Percentiles rank a stretch among this genome's conserved stretches.
Conservation (phyloP, 768 basidiomycete species). For the Psilocybe sp. region DNA sequence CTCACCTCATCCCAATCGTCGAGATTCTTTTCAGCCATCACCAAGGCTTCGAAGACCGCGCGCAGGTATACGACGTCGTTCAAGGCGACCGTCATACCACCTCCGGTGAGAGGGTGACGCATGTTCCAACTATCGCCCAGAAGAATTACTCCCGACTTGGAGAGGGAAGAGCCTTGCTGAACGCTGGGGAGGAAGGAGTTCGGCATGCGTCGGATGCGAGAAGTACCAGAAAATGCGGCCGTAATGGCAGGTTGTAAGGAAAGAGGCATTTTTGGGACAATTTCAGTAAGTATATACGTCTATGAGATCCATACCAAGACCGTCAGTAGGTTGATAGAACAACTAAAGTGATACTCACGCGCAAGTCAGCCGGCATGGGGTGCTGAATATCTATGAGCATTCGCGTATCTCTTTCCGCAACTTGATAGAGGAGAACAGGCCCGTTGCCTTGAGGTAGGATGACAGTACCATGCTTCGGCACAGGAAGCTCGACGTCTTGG, state of each 20-base stretch:
- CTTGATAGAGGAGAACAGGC: constrained; percentile 92
- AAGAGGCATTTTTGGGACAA: constrained; percentile 80
- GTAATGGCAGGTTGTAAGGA: constrained; percentile 64
- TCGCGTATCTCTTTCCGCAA: constrained; percentile 83
- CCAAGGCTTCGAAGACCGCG: constrained; percentile 50
- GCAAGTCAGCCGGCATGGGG: constrained; percentile 80
- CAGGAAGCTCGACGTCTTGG: constrained; percentile 70
- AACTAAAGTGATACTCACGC: constrained; percentile 39
- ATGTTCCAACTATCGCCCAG: constrained; percentile 98
- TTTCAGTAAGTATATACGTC: constrained; percentile 66
- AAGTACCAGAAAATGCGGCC: constrained; percentile 56
- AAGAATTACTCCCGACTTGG: constrained; percentile 73
- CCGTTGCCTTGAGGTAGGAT: constrained; percentile 77
- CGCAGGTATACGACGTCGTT: constrained; percentile 79
- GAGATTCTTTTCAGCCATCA: constrained; percentile 19
- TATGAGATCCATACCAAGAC: constrained; percentile 21
- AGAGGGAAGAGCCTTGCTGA: constrained; percentile 51
- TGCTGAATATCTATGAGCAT: constrained; percentile 90
- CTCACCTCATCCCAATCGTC: constrained; percentile 52
- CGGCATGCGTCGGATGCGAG: constrained; percentile 89
- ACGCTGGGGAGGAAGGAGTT: constrained; percentile 89
- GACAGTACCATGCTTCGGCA: constrained; percentile 81
- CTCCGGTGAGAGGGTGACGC: constrained; percentile 97
- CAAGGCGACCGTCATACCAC: constrained; percentile 96
- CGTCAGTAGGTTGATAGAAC: not conserved